Base-by-base conservation (phyloP, 495 filamentous ascomycete species). In the Aspergillus funiculosus region DNA sequence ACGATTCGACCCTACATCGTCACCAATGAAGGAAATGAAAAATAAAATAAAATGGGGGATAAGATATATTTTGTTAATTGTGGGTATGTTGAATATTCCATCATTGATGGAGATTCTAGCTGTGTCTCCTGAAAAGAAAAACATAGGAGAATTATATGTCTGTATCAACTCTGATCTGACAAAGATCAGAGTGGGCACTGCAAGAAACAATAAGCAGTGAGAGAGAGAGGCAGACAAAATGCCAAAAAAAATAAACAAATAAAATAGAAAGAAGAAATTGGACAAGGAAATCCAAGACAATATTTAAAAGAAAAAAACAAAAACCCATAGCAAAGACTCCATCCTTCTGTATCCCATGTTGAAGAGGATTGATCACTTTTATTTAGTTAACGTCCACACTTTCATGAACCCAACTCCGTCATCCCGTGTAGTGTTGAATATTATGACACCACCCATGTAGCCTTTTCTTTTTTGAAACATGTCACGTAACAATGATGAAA, bases 361-460 rank as follows among this genome's bases (percentile, higher is more conserved):
- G 58, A 61, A 61, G 42, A 61, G 58, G 58, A 54, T 48, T 31
- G 31, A 50, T 53, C 40, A 37, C 45, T 50, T 55, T 60, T 57
- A 42, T 28, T 39, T 45, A 14, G 6, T 13, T 6, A 18, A 14
- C 17, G 20, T 21, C 25, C 22, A 21, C 28, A 8, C 15, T 52
- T 37, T 48, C 27, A 39, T 54, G 21, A 53, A 46, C 48, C 55
- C 45, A 61, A 61, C 54, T 60, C 58, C 58, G 51, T 46, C 39
- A 45, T 52, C 32, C 42, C 49, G 38, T 47, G 39, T 53, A 49
- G 53, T 60, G 57, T 60, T 60, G 57, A 57, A 59, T 43, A 52
- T 50, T 39, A 39, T 51, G 44, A 52, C 17, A 31, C 24, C 38
- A 30, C 38, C 30, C 36, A 24, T 40, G 42, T 30, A 51, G 24